Evolutionary conservation across 2,329 filamentous ascomycete species (phyloP).

Genomic region (Tolypocladium ovalisporum): DNA sequence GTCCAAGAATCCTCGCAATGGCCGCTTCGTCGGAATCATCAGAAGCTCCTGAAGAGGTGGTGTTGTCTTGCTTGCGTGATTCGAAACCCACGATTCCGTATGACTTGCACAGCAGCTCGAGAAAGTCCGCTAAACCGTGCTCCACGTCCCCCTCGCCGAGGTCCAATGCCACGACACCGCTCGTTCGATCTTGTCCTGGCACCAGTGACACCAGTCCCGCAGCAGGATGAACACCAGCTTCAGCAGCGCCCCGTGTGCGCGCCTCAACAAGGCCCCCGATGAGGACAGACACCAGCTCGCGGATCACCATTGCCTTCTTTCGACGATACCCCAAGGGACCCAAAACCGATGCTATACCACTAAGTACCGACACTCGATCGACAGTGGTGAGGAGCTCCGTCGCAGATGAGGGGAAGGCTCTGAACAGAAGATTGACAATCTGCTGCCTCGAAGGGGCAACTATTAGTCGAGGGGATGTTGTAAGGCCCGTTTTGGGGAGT

Average conservation of each 20-base stretch:
- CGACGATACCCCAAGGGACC: slow-evolving; percentile 68
- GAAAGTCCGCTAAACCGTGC: slow-evolving; percentile 51
- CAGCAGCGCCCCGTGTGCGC: slow-evolving; percentile 84
- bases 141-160: slow-evolving; percentile 55
- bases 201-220: slow-evolving; percentile 71
- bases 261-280: slow-evolving; percentile 83
- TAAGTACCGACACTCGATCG: slow-evolving; percentile 69
- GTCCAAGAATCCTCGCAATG: slow-evolving; percentile 46
- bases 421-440: slow-evolving; percentile 55
- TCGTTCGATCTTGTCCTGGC: slow-evolving; percentile 35
- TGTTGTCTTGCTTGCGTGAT: slow-evolving; percentile 14
- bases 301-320: slow-evolving; percentile 84
- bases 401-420: slow-evolving; percentile 57
- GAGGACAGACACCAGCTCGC: slow-evolving; percentile 73
- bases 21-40: slow-evolving; percentile 41
- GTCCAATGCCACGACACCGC: slow-evolving; percentile 45
- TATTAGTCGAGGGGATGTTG: slow-evolving; percentile 43
- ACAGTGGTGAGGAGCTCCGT: slow-evolving; percentile 59
- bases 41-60: slow-evolving; percentile 7
- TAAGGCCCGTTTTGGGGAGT: slow-evolving; percentile 37
- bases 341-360: slow-evolving; percentile 80
- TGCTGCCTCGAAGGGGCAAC: slow-evolving; percentile 48
- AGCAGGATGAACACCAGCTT: slow-evolving; percentile 89
- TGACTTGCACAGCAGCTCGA: slow-evolving; percentile 48
- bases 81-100: slow-evolving; percentile 53